phyloP scores from a whole-genome alignment of 108 stramenopile species.

The Conticribra guillardii region DNA sequence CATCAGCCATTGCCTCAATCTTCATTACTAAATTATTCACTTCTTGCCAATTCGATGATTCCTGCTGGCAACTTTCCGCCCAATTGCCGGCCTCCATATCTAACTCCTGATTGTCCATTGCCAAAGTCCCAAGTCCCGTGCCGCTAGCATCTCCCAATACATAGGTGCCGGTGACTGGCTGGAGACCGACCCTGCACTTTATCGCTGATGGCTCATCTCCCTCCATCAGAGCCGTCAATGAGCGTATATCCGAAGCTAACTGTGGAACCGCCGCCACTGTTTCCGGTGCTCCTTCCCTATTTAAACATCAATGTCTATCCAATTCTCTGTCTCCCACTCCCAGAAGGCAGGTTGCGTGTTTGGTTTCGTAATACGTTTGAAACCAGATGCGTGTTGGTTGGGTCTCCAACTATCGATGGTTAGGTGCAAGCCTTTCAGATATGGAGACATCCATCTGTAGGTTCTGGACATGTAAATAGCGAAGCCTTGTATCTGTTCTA shows the following conservation, averaged over 20 bases:
- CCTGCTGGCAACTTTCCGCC: not conserved
- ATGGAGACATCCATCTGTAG: constrained; percentile 44
- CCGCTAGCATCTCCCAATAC: constrained; percentile 49
- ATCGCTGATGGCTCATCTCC: not conserved
- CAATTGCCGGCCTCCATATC: constrained; percentile 12
- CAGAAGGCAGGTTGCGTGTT: not conserved
- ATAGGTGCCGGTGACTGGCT: not conserved
- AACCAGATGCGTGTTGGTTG: constrained; percentile 40
- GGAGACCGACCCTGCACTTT: not conserved
- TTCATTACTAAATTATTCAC: constrained; percentile 23
- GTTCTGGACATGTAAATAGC: constrained; percentile 46
- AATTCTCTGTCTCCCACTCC: not conserved
- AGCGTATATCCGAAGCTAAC: not conserved
- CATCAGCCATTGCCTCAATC: constrained; percentile 15
- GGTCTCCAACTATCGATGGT: constrained; percentile 49
- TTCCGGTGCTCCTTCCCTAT: not conserved
- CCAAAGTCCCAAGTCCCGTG: constrained; percentile 34
- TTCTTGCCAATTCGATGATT: constrained; percentile 43
- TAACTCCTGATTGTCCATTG: too few species aligned
- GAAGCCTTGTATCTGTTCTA: constrained; percentile 39
- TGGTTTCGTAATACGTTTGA: not conserved
- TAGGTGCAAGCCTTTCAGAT: constrained; percentile 55
- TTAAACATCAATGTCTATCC: not conserved
- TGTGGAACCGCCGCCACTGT: not conserved
- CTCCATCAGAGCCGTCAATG: not conserved